Conservation (phyloP, 2,329 filamentous ascomycete genomes). For the Arthrobotrys sphaeroides region DNA sequence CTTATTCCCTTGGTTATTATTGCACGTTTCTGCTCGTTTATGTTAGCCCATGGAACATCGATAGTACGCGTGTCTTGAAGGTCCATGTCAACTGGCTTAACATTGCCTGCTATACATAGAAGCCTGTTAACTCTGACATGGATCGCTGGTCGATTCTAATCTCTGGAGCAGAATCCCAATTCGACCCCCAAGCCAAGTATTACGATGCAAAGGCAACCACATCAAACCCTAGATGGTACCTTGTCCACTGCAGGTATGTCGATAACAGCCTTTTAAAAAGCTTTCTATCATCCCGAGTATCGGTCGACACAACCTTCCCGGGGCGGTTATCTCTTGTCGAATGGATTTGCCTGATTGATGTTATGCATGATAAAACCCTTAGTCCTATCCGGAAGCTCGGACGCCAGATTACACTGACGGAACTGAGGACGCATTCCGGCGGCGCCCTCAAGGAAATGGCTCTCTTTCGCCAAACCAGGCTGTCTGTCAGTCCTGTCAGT, state of each 20-base stretch:
- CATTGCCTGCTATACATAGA: slow-evolving; percentile 31
- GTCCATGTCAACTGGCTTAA: slow-evolving; percentile 20
- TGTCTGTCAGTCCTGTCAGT: slow-evolving; percentile 53
- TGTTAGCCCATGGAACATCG: slow-evolving; percentile 14
- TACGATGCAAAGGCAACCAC: slow-evolving; percentile 80
- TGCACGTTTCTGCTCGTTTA: slow-evolving; percentile 19
- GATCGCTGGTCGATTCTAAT: slow-evolving; percentile 22
- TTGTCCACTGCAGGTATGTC: slow-evolving; percentile 70
- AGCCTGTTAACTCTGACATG: slow-evolving; percentile 32
- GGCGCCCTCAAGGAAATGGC: slow-evolving; percentile 48
- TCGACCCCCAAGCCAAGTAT: slow-evolving; percentile 78
- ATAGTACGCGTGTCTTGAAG: no score
- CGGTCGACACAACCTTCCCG: slow-evolving; percentile 22
- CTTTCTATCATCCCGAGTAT: slow-evolving; percentile 29
- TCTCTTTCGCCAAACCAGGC: slow-evolving; percentile 50
- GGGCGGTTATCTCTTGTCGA: background rate
- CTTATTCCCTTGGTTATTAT: slow-evolving; percentile 3
- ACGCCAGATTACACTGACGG: slow-evolving; percentile 52
- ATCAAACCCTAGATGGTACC: slow-evolving; percentile 80
- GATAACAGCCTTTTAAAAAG: slow-evolving; percentile 21
- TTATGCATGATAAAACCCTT: slow-evolving; percentile 44
- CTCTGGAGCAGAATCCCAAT: slow-evolving; percentile 69
- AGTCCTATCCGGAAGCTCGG: slow-evolving; percentile 51
- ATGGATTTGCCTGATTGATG: slow-evolving; percentile 45
- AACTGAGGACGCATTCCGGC: slow-evolving; percentile 52